Conservation (phyloP, 148 eudicot genomes). For the Limonium bicolor region DNA sequence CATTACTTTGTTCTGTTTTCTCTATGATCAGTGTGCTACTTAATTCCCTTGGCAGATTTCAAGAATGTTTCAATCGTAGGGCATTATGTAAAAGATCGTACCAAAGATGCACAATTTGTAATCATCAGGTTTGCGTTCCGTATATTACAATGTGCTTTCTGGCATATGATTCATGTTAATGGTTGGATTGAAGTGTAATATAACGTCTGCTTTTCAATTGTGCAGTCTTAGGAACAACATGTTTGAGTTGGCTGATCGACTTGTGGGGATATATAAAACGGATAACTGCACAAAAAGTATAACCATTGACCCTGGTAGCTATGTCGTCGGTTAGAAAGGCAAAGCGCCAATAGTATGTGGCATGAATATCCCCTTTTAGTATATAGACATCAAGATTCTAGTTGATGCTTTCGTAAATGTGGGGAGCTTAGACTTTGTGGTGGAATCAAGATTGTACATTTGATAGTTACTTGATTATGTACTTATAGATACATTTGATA, state of each 20-base stretch:
- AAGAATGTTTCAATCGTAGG: conserved; percentile 98
- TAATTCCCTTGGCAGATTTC: conserved; percentile 38
- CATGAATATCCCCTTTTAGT: too few species aligned
- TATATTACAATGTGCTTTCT: too few species aligned
- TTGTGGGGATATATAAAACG: conserved; percentile 97
- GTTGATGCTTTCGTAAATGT: too few species aligned
- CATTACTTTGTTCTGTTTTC: neutral
- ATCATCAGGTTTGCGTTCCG: conserved; percentile 56
- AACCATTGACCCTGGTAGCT: conserved; percentile 81
- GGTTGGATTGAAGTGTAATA: neutral
- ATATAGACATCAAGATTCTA: too few species aligned
- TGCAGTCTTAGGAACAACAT: conserved; percentile 97
- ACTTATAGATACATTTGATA: too few species aligned
- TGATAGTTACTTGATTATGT: too few species aligned
- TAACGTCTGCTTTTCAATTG: neutral
- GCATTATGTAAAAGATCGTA: conserved; percentile 92
- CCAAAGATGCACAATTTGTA: conserved; percentile 90
- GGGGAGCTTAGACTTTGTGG: too few species aligned
- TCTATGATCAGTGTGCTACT: neutral
- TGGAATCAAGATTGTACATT: too few species aligned
- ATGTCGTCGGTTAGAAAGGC: conserved; percentile 57
- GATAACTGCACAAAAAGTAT: conserved; percentile 95
- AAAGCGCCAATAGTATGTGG: too few species aligned
- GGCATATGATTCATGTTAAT: neutral
- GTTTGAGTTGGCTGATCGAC: conserved; percentile 96